Percentiles rank a stretch among this genome's conserved stretches.
phyloP scores from a whole-genome alignment of 768 basidiomycete genomes.

The Basidioascus undulatus region DNA sequence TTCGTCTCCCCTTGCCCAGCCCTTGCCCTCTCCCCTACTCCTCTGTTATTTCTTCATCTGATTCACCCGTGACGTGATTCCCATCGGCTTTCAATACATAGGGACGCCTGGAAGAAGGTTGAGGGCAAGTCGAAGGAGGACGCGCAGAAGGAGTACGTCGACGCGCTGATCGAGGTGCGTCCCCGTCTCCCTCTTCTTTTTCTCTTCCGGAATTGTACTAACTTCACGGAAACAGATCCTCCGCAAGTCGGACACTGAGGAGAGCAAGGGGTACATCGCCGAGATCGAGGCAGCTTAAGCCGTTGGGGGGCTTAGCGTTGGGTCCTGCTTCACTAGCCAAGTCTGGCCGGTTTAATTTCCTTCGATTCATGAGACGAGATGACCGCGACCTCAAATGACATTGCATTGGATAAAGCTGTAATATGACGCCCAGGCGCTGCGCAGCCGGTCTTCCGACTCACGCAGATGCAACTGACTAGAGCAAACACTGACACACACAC shows the following conservation, averaged over 20 bases:
- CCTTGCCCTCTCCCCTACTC: not conserved
- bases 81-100: constrained; percentile 14
- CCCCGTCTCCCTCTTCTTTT: not conserved
- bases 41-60: not conserved
- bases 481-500: too few relatives aligned
- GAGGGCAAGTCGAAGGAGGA: constrained; percentile 51
- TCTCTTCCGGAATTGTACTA: constrained; percentile 10
- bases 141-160: constrained; percentile 48
- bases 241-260: constrained; percentile 26
- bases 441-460: too few relatives aligned
- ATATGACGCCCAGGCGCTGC: too few relatives aligned
- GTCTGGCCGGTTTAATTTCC: too few relatives aligned
- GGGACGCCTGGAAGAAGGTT: constrained; percentile 64
- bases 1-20: constrained; percentile 18
- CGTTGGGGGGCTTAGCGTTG: too few relatives aligned
- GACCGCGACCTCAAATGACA: too few relatives aligned
- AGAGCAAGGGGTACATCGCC: constrained; percentile 30
- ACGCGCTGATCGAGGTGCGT: constrained; percentile 40
- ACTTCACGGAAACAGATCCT: constrained; percentile 25
- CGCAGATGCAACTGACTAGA: too few relatives aligned
- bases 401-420: too few relatives aligned
- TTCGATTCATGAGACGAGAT: too few relatives aligned
- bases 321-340: too few relatives aligned
- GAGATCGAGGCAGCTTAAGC: constrained; percentile 33
- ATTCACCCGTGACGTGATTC: not conserved